phyloP scores from a whole-genome alignment of 768 basidiomycete species.

The Gautieria morchelliformis region DNA sequence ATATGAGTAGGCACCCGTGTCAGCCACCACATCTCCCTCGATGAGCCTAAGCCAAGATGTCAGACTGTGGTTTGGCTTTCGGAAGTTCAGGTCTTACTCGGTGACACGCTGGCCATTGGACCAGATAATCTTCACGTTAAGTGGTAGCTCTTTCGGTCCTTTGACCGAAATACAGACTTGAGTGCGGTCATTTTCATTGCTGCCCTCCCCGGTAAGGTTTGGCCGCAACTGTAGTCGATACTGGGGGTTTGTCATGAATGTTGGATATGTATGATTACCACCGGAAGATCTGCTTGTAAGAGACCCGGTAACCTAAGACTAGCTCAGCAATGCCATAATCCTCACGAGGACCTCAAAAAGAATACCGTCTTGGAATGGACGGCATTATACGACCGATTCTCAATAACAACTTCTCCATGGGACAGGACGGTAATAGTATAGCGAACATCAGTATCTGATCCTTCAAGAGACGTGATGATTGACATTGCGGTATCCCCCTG shows the following conservation, averaged over 20 bases:
- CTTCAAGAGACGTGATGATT: conserved; percentile 63
- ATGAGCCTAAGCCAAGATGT: conserved; percentile 31
- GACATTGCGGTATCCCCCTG: conserved; percentile 25
- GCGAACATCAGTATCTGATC: conserved; percentile 45
- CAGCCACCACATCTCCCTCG: conserved; percentile 59
- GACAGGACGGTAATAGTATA: conserved; percentile 63
- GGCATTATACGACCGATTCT: conserved; percentile 6
- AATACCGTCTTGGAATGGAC: conserved; percentile 2
- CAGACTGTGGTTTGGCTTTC: neutral
- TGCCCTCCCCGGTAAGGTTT: conserved; percentile 5
- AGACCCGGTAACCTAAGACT: conserved; percentile 43
- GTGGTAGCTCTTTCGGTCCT: conserved; percentile 54
- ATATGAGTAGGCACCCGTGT: conserved; percentile 76
- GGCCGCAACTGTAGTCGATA: conserved; percentile 58
- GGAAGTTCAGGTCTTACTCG: conserved; percentile 43
- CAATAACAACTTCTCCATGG: conserved; percentile 20
- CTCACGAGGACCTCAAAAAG: neutral
- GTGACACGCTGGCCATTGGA: conserved; percentile 63
- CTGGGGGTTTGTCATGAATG: conserved; percentile 88
- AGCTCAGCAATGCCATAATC: neutral
- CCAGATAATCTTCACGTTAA: conserved; percentile 70
- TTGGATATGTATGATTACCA: conserved; percentile 70
- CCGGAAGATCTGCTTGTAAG: conserved; percentile 70
- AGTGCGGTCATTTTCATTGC: neutral
- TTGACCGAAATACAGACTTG: conserved; percentile 33